Base-by-base conservation (phyloP, 2,329 filamentous ascomycete genomes). In the Rachicladosporium sp. region DNA sequence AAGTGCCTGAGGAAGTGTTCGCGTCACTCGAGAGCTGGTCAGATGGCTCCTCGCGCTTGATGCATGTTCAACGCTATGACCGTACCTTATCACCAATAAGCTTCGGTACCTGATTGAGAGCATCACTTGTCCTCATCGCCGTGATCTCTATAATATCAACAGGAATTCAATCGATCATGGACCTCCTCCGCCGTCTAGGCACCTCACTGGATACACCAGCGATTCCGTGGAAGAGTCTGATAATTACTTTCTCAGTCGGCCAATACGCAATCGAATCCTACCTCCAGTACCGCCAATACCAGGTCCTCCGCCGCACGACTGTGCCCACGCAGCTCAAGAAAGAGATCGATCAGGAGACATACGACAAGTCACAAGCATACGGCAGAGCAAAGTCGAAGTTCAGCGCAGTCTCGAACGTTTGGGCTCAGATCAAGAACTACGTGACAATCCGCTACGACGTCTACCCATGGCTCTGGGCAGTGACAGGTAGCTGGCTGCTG, bases 191-290 rank as follows among this genome's bases (percentile, higher is more conserved):
- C 70, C 69, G 74, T 69, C 78, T 96, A 51, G 85, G 86, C 58
- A 77, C 76, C 62, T 79, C 82, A 63, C 80, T 96, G 55, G 91
- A 98, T 69, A 78, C 84, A 57, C 88, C 89, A 43, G 71, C 84
- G 57, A 94, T 96, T 68, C 89, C 91, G 40, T 98, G 91, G 91
- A 98, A 95, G 76, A 82, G 78, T 61, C 78, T 98, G 54, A 88
- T 98, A 55, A 75, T 96, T 52, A 84, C 87, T 55, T 98, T 98
- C 68, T 93, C 87, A 23, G 62, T 96, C 53, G 86, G 82, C 45
- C 86, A 98, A 60, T 96, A 85, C 62, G 66, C 86, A 40, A 80
- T 98, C 57, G 91, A 98, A 63, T 79, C 85, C 33, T 84, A 89
- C 66, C 78, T 98, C 38, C 86, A 86, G 19, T 69, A 85, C 51